These are phyloP conservation scores for Citrus trifoliata DNA, from an alignment of 345 rosid species.

Conservation along the genomic window DNA sequence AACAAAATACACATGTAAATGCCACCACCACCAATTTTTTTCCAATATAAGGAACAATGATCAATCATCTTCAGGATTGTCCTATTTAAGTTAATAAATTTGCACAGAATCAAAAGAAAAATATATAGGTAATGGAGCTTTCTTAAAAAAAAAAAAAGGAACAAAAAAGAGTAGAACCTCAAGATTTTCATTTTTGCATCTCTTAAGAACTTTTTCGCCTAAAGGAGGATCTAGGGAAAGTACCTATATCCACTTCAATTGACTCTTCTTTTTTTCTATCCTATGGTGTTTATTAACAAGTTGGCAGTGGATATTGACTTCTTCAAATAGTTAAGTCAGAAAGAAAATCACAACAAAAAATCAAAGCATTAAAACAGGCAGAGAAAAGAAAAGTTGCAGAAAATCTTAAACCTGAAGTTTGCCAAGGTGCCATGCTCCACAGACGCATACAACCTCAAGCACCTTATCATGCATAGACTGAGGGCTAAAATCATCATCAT, in stretches of 20 bases:
- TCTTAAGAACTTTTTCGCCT: background rate
- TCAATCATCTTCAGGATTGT: too few relatives aligned
- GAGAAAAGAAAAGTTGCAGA: background rate
- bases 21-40: background rate
- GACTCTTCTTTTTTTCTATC: too few relatives aligned
- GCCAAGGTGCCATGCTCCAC: constrained; percentile 93
- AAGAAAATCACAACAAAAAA: background rate
- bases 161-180: background rate
- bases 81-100: background rate
- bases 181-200: background rate
- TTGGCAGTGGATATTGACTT: too few relatives aligned
- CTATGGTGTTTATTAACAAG: too few relatives aligned
- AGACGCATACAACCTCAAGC: constrained; percentile 72
- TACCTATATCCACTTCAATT: too few relatives aligned
- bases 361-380: background rate
- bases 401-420: constrained; percentile 62
- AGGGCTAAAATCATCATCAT: constrained; percentile 58
- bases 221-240: background rate
- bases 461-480: constrained; percentile 77
- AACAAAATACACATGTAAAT: background rate
- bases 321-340: too few relatives aligned
- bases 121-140: background rate
- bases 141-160: too few relatives aligned
- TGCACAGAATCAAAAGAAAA: background rate
- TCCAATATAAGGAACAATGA: too few relatives aligned